Conservation (phyloP, 2,329 filamentous ascomycete species). For the Plectosphaerella plurivora region DNA sequence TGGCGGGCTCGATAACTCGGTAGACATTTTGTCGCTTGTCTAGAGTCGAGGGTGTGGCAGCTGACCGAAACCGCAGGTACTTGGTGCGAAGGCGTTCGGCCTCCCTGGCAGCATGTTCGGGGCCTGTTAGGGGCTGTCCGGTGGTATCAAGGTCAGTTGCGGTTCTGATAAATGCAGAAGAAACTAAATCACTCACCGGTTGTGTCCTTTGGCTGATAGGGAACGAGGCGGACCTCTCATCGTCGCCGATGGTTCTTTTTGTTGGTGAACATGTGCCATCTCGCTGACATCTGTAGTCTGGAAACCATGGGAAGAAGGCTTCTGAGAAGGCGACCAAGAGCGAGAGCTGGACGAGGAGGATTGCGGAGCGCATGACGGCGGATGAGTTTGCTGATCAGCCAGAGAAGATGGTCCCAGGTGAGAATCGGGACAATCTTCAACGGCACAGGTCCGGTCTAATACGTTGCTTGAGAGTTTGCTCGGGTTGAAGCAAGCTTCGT, state of each 20-base stretch:
- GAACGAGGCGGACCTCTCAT: slow-evolving; percentile 27
- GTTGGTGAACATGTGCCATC: slow-evolving; percentile 19
- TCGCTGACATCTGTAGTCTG: slow-evolving; percentile 22
- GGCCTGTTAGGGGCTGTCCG: not conserved
- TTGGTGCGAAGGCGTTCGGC: not conserved
- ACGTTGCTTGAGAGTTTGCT: slow-evolving; percentile 4
- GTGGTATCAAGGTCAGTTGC: not conserved
- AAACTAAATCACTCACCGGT: slow-evolving; percentile 22
- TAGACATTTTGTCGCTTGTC: slow-evolving; percentile 41
- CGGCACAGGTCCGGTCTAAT: not conserved
- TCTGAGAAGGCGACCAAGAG: slow-evolving; percentile 39
- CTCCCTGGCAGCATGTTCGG: not conserved
- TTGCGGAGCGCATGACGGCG: slow-evolving; percentile 31
- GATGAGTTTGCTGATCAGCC: not conserved
- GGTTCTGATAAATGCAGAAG: not conserved
- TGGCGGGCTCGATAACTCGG: slow-evolving; percentile 38
- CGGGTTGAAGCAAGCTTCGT: no score
- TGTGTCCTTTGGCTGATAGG: slow-evolving; percentile 32
- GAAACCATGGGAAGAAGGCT: slow-evolving; percentile 44
- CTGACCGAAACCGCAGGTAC: not conserved
- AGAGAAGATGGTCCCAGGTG: not conserved
- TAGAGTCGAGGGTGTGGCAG: slow-evolving; percentile 7
- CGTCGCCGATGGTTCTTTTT: slow-evolving; percentile 8
- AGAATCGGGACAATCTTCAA: not conserved
- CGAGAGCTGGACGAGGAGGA: slow-evolving; percentile 39